Percentiles rank a stretch among this genome's conserved stretches.
Evolutionary conservation across 139 green algal genomes (phyloP).

Genomic region (Picochlorum costavermella): DNA sequence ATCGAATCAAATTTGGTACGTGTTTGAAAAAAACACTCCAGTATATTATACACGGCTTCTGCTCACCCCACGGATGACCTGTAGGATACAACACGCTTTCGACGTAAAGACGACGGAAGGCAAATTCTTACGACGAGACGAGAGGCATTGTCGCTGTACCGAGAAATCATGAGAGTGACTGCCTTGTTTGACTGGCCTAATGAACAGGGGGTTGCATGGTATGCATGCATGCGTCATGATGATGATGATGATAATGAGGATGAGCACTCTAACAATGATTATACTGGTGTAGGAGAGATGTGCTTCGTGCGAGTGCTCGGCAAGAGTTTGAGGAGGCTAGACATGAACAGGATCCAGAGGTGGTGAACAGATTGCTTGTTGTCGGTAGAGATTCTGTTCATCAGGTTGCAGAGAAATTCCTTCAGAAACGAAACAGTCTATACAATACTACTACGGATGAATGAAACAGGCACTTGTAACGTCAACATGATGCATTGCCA

Average conservation of each 20-base stretch:
- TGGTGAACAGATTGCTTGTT: constrained; percentile 38
- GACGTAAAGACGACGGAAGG: not conserved
- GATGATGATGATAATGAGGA: too few species aligned
- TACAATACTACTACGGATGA: not conserved
- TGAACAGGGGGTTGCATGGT: constrained; percentile 6
- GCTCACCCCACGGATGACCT: not conserved
- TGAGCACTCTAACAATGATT: too few species aligned
- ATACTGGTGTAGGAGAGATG: constrained; percentile 28
- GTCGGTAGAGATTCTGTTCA: constrained; percentile 38
- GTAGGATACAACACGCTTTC: constrained; percentile 1
- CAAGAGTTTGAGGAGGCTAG: constrained; percentile 39
- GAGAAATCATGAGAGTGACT: constrained; percentile 17
- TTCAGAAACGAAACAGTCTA: constrained; percentile 1
- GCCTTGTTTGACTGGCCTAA: constrained; percentile 11
- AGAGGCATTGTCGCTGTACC: constrained; percentile 11
- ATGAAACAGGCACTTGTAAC: too few species aligned
- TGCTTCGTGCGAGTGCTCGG: constrained; percentile 34
- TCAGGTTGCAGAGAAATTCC: constrained; percentile 12
- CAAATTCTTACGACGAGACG: constrained; percentile 10
- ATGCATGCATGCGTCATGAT: not conserved
- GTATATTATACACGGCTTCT: too few species aligned
- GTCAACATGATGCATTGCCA: too few species aligned
- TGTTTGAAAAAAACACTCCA: not conserved
- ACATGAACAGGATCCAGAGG: constrained; percentile 31
- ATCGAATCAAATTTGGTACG: constrained; percentile 5